Conservation (phyloP, 1,284 basidiomycete genomes). For the Trametes versicolor region DNA sequence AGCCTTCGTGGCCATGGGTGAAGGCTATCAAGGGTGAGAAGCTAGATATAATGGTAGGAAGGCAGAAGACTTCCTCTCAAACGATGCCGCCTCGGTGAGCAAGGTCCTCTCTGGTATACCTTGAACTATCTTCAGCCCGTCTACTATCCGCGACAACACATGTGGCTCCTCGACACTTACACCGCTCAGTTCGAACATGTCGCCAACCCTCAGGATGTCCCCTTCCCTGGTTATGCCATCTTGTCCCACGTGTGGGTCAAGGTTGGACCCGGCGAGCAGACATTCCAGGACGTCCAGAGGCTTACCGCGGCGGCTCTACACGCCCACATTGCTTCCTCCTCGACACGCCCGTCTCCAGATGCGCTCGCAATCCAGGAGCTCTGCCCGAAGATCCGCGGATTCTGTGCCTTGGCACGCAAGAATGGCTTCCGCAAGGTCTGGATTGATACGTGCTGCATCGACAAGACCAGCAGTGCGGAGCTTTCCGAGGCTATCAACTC, state of each 20-base stretch:
- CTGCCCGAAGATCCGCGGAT: constrained; percentile 2
- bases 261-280: neutral
- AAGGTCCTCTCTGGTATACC: neutral
- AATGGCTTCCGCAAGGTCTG: constrained; percentile 9
- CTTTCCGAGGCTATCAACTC: constrained; percentile 11
- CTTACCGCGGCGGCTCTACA: neutral
- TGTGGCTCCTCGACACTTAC: constrained; percentile 11
- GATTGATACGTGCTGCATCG: constrained; percentile 18
- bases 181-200: neutral
- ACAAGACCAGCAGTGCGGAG: constrained; percentile 12
- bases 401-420: constrained; percentile 2
- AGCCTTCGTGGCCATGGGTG: too few relatives aligned
- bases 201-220: constrained; percentile 1
- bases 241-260: constrained; percentile 12
- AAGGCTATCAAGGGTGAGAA: too few relatives aligned
- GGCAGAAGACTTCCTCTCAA: too few relatives aligned
- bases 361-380: neutral
- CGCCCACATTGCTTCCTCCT: too few relatives aligned
- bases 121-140: neutral
- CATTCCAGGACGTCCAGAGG: constrained; percentile 7
- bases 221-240: constrained; percentile 1
- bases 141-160: neutral
- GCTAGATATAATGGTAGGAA: too few relatives aligned
- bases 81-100: neutral
- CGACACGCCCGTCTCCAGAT: neutral